Evolutionary conservation across 2,329 filamentous ascomycete species (phyloP).

Genomic region (Trichophaea hybrida): DNA sequence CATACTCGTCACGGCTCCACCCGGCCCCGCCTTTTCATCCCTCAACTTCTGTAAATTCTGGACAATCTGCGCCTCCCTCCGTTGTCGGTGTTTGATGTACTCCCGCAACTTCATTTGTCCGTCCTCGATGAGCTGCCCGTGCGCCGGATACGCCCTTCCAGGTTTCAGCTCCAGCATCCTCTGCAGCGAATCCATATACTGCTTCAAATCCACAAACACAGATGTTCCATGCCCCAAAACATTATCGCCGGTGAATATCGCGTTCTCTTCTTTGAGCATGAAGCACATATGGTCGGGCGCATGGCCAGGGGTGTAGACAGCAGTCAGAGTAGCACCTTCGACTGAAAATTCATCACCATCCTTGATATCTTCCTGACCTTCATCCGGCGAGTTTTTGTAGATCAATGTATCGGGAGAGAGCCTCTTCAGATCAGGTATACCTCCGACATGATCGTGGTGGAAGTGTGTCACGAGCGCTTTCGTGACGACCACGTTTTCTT

Average conservation of each 20-base stretch:
- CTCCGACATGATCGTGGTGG: slow-evolving; percentile 75
- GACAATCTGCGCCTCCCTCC: slow-evolving; percentile 66
- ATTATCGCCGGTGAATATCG: slow-evolving; percentile 81
- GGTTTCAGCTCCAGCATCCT: slow-evolving; percentile 48
- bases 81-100: slow-evolving; percentile 68
- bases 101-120: slow-evolving; percentile 58
- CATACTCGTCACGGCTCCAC: slow-evolving; percentile 39
- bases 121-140: slow-evolving; percentile 64
- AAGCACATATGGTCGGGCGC: slow-evolving; percentile 71
- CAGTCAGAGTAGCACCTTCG: slow-evolving; percentile 51
- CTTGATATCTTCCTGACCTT: slow-evolving; percentile 33
- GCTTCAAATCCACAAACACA: slow-evolving; percentile 62
- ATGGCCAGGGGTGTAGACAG: slow-evolving; percentile 59
- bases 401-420: slow-evolving; percentile 49
- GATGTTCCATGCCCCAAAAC: slow-evolving; percentile 75
- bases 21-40: slow-evolving; percentile 17
- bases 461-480: slow-evolving; percentile 73
- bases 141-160: slow-evolving; percentile 70
- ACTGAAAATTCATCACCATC: slow-evolving; percentile 43
- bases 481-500: slow-evolving; percentile 55
- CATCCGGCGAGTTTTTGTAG: slow-evolving; percentile 39
- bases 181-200: slow-evolving; percentile 54
- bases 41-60: slow-evolving; percentile 41
- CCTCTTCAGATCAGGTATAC: slow-evolving; percentile 52
- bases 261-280: slow-evolving; percentile 58